Conservation (phyloP, 164 flowering plant genomes). For the Piper longum region DNA sequence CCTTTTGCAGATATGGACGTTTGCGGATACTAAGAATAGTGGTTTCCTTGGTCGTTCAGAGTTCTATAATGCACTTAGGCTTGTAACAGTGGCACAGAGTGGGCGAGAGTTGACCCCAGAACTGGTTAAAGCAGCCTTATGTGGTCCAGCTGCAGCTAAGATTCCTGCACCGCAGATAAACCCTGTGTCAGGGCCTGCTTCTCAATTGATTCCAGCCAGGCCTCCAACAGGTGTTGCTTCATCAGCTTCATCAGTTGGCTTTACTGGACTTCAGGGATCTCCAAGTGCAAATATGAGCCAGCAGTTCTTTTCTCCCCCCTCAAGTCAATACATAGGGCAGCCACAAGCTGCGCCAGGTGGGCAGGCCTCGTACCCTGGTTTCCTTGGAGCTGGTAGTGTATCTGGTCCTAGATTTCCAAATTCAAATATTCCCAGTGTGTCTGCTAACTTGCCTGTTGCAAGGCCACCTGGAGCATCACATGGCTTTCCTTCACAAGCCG, state of each 20-base stretch:
- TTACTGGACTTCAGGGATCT: conserved; percentile 29
- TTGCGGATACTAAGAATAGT: conserved; percentile 47
- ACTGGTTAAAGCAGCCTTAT: conserved; percentile 79
- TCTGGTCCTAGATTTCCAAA: conserved; percentile 19
- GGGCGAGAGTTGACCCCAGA: conserved; percentile 84
- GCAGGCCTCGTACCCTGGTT: conserved; percentile 25
- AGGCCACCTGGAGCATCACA: conserved; percentile 4
- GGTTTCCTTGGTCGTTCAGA: conserved; percentile 83
- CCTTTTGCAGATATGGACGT: conserved; percentile 65
- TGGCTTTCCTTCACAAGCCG: conserved; percentile 23
- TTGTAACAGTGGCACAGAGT: conserved; percentile 93
- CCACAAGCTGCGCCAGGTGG: conserved; percentile 32
- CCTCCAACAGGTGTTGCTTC: conserved; percentile 26
- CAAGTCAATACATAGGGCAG: conserved; percentile 38
- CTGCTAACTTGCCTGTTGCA: conserved; percentile 41
- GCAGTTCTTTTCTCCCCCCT: conserved; percentile 36
- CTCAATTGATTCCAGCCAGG: conserved; percentile 23
- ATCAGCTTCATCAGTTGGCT: conserved; percentile 38
- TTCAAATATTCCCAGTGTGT: conserved; percentile 17
- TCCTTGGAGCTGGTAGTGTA: conserved; percentile 25
- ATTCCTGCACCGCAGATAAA: conserved; percentile 90
- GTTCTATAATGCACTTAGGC: conserved; percentile 85
- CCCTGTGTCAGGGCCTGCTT: conserved; percentile 33
- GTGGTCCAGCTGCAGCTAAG: conserved; percentile 85
- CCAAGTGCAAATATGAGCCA: conserved; percentile 28